Evolutionary conservation across 78 protist species (phyloP).

Genomic region (Tieghemostelium lacteum): DNA sequence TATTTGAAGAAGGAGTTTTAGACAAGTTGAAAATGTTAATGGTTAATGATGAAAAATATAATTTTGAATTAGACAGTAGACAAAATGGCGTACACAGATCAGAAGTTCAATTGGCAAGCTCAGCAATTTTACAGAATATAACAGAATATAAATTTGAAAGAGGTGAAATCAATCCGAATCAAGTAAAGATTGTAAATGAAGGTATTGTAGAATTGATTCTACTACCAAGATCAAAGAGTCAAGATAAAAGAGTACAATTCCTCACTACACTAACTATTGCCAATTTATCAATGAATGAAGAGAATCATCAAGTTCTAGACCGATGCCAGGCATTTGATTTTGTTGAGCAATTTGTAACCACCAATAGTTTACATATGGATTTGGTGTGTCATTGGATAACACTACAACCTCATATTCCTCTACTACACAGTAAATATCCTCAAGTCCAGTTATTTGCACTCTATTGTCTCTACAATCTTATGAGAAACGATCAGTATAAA

Average conservation of each 20-base stretch:
- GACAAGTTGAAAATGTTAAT: constrained; percentile 51
- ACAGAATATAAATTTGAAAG: constrained; percentile 75
- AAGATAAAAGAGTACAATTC: constrained; percentile 62
- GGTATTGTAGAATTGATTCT: constrained; percentile 55
- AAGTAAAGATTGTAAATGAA: constrained; percentile 69
- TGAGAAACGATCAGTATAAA: constrained; percentile 79
- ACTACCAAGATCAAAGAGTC: constrained; percentile 62
- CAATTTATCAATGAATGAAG: constrained; percentile 75
- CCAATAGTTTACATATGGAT: constrained; percentile 71
- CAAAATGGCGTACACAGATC: constrained; percentile 55
- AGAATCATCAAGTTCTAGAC: constrained; percentile 29
- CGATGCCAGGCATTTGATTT: constrained; percentile 57
- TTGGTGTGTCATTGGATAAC: constrained; percentile 79
- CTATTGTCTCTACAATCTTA: constrained; percentile 71
- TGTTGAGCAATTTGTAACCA: constrained; percentile 50
- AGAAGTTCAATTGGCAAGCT: constrained; percentile 68
- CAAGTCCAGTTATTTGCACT: constrained; percentile 79
- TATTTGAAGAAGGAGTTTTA: constrained; percentile 78
- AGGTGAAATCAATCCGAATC: constrained; percentile 78
- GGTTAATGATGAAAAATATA: constrained; percentile 15
- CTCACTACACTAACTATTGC: constrained; percentile 60
- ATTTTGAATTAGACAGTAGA: constrained; percentile 6
- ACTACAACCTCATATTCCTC: constrained; percentile 69
- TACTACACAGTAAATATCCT: constrained; percentile 60
- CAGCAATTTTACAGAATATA: constrained; percentile 65